Percentiles rank a stretch among this genome's conserved stretches.
phyloP scores from a whole-genome alignment of 331 rosid species.

The Cydonia oblonga region DNA sequence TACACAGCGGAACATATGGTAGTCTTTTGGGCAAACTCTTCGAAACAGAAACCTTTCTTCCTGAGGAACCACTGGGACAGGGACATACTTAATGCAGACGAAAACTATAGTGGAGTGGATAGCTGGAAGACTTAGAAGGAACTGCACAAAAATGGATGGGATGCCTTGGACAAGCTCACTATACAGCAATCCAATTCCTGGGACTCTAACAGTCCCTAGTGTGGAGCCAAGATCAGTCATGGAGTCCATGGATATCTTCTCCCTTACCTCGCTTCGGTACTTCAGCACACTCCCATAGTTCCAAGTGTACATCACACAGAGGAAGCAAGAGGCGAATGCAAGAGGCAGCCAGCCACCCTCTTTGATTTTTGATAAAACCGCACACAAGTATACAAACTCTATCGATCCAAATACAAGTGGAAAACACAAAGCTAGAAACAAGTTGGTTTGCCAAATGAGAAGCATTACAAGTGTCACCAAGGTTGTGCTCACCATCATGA shows the following conservation, averaged over 20 bases:
- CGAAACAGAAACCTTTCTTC: slow-evolving; percentile 87
- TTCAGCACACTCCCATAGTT: slow-evolving; percentile 95
- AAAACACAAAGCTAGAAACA: slow-evolving; percentile 61
- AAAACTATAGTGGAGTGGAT: slow-evolving; percentile 77
- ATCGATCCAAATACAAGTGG: slow-evolving; percentile 72
- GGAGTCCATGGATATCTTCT: slow-evolving; percentile 69
- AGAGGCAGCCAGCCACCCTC: slow-evolving; percentile 99
- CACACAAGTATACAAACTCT: slow-evolving; percentile 69
- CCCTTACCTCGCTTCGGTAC: slow-evolving; percentile 72
- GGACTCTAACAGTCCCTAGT: slow-evolving; percentile 84
- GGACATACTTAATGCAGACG: slow-evolving; percentile 92
- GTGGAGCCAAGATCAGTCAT: slow-evolving; percentile 80
- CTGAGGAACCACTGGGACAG: slow-evolving; percentile 87
- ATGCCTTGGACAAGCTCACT: slow-evolving; percentile 94
- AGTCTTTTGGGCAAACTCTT: slow-evolving; percentile 87
- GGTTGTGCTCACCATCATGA: slow-evolving; percentile 85
- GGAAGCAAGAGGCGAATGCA: slow-evolving; percentile 68
- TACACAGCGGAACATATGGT: slow-evolving; percentile 84
- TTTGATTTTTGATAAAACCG: slow-evolving; percentile 56
- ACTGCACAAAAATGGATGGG: slow-evolving; percentile 85
- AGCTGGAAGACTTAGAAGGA: slow-evolving; percentile 83
- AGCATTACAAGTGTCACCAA: slow-evolving; percentile 93
- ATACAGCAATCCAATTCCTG: slow-evolving; percentile 87
- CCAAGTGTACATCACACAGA: slow-evolving; percentile 92
- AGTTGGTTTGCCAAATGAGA: slow-evolving; percentile 89